Evolutionary conservation across 2,329 filamentous ascomycete genomes (phyloP), one percentile per base, ranked within the genome.

Genomic region (Fusarium continuum): DNA sequence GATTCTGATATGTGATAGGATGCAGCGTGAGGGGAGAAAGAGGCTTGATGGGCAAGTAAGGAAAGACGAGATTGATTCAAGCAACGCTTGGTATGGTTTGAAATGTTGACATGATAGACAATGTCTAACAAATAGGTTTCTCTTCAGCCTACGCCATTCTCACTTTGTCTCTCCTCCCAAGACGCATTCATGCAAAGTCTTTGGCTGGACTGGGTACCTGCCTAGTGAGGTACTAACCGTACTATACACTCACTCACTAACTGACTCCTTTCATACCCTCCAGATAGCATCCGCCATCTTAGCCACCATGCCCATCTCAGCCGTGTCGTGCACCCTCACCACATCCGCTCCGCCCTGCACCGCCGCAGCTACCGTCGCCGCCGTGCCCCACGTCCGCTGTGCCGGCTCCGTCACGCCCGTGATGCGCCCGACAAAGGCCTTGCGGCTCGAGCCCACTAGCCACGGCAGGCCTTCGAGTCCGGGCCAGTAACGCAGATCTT

Each of bases 281-380:
- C 91, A 96, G 50, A 97, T 93, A n/a, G 93, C 93, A 83, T 98
- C 94, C 8, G 92, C 87, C 88, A 98, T 94, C 73, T 85, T 90
- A 2, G 87, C 88, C 26, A 97, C 93, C 76, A 92, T 85, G 34
- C 78, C 82, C 94, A 98, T 98, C 80, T 95, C 91, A 52, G 81
- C 78, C 13, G 93, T 91, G 79, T 98, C 94, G 78, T 99, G 95
- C 35, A 99, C 93, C 46, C 95, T 84, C 39, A 98, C 89, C 55
- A 99, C 88, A 79, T 98, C 93, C 20, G 93, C 93, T 4, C 95
- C 95, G 7, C 92, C 92, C 60, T 90, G 87, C 25, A 99, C 84
- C 39, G 93, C 92, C 7, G 93, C 92, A 4, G 91, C 89, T 8
- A 98, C 91, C 0, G 93, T 91, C 10, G 91, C 92, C 10, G 93